Evolutionary conservation across 805 yeast species (phyloP), one percentile per base, ranked within the genome.

Genomic region (Yarrowia hollandica): DNA sequence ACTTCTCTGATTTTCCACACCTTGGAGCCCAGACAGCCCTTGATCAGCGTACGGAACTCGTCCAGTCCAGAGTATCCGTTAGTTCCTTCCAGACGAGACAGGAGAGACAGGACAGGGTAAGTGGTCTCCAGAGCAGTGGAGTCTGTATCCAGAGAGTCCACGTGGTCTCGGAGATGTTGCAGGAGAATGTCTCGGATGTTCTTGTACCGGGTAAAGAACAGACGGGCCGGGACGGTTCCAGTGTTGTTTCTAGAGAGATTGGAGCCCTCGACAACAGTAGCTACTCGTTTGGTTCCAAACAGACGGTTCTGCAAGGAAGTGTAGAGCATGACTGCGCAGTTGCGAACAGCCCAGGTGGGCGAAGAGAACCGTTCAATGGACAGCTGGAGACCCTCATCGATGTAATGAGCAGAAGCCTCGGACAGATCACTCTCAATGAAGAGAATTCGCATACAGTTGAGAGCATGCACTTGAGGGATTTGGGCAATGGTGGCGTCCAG

Each of bases 301-400:
- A 94, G 67, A 61, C 92, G 78, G 61, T 85, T 86, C 66, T 89
- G 94, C 38, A 92, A 71, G 0, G 96, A 84, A 0, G 96, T 85
- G 69, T 90, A 92, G 37, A 92, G 76, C 98, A 92, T 94, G 16
- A 91, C 86, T 0, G 96, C 90, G 70, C 97, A 89, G 69, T 92
- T 92, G 67, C 96, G 78, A 23, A 92, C 79, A 0, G 96, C 83
- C 98, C 98, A 92, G 21, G 83, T 75, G 1, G 78, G 74, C 1
- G 88, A 82, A 1, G 81, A 77, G 71, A 92, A 89, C 31, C 83
- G 78, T 1, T 72, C 65, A 39, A 94, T 75, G 0, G 95, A 77
- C 18, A 88, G 69, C 22, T 77, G 76, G 23, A 92, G 72, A 0
- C 88, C 86, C 10, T 72, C 71, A 60, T 84, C 84, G 8, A 85